Evolutionary conservation across 2,329 filamentous ascomycete species (phyloP).

Genomic region (Monilinia polystroma): DNA sequence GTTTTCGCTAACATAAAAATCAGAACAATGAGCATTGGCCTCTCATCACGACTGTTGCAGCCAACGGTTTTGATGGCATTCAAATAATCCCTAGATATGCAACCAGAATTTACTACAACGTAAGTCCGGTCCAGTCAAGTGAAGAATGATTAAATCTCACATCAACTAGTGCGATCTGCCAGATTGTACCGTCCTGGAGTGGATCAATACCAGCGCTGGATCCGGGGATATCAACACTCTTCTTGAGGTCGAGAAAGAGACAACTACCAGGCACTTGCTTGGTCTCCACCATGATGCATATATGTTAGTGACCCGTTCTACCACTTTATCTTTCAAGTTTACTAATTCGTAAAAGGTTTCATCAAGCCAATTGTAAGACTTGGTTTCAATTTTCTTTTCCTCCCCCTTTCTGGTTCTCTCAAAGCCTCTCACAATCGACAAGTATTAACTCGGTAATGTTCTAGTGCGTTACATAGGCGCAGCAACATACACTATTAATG

Average conservation of each 20-base stretch:
- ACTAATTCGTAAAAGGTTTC: slow-evolving; percentile 43
- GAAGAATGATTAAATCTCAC: not conserved
- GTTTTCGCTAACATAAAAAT: not conserved
- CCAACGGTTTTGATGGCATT: slow-evolving; percentile 56
- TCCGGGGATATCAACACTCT: slow-evolving; percentile 53
- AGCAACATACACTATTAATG: slow-evolving; percentile 23
- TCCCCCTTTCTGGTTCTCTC: not conserved
- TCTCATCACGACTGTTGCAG: slow-evolving; percentile 50
- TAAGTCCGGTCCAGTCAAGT: slow-evolving; percentile 1
- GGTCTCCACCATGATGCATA: slow-evolving; percentile 44
- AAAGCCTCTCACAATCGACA: not conserved
- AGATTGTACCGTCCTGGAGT: slow-evolving; percentile 56
- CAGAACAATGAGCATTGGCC: slow-evolving; percentile 50
- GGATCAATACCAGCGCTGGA: slow-evolving; percentile 58
- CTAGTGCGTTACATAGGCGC: slow-evolving; percentile 20
- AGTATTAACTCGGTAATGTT: not conserved
- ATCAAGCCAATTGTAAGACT: slow-evolving; percentile 45
- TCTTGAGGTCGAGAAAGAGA: slow-evolving; percentile 49
- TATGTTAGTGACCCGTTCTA: slow-evolving; percentile 25
- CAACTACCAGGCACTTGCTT: slow-evolving; percentile 56
- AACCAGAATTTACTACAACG: slow-evolving; percentile 63
- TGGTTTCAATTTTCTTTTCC: not conserved
- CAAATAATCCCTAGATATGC: slow-evolving; percentile 60
- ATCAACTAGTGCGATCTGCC: slow-evolving; percentile 49
- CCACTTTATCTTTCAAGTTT: not conserved